phyloP scores from a whole-genome alignment of 2,329 filamentous ascomycete species.

The Colletotrichum tropicale region DNA sequence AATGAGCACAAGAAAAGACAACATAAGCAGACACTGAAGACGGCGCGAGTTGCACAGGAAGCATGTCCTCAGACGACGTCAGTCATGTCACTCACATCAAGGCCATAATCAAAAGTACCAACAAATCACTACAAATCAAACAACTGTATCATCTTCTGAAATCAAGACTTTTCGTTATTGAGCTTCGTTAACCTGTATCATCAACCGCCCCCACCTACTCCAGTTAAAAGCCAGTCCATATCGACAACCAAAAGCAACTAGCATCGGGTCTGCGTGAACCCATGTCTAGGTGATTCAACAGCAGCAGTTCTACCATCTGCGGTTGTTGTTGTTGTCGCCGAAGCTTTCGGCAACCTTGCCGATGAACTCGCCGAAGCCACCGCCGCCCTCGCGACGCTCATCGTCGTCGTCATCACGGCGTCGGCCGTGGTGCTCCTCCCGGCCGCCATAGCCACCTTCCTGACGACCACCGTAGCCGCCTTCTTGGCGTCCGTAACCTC shows the following conservation, averaged over 20 bases:
- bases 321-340: constrained; percentile 19
- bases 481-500: constrained; percentile 13
- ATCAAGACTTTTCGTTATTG: constrained; percentile 6
- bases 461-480: constrained; percentile 25
- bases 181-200: background rate
- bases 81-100: background rate
- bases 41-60: background rate
- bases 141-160: background rate
- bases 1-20: background rate
- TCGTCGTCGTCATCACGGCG: background rate
- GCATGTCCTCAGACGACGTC: background rate
- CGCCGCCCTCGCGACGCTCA: constrained; percentile 16
- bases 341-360: constrained; percentile 20
- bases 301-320: constrained; percentile 9
- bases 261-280: background rate
- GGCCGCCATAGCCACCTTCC: constrained; percentile 18
- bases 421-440: constrained; percentile 21
- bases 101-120: background rate
- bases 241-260: background rate
- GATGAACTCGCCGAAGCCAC: constrained; percentile 25
- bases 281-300: background rate
- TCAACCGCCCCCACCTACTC: background rate
- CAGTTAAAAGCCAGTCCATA: background rate
- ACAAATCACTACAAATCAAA: background rate
- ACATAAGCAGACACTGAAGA: background rate